A percentile compares a stretch with the other conserved stretches of the same genome.
phyloP scores from a whole-genome alignment of 148 eudicot species.

The Beta vulgaris region DNA sequence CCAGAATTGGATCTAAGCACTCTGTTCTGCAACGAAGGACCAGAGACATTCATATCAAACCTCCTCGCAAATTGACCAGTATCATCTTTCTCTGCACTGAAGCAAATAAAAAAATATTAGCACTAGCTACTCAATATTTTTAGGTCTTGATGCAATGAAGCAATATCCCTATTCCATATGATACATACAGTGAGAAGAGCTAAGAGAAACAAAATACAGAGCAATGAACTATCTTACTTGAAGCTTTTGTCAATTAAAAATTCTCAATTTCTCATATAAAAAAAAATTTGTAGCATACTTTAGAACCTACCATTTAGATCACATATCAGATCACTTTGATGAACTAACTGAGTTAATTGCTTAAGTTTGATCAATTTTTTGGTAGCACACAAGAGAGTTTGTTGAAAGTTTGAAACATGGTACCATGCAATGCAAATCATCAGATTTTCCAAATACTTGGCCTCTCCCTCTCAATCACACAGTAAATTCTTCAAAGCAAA shows the following conservation, averaged over 20 bases:
- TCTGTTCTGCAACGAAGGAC: slow-evolving; percentile 69
- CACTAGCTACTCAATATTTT: background rate
- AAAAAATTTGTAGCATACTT: background rate
- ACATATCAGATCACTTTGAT: background rate
- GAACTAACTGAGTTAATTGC: background rate
- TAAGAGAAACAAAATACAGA: slow-evolving; percentile 6
- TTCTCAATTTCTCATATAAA: background rate
- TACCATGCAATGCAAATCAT: background rate
- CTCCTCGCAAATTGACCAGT: slow-evolving; percentile 47
- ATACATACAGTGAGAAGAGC: background rate
- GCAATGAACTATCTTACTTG: background rate
- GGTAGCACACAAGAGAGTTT: background rate
- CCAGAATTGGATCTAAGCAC: slow-evolving; percentile 63
- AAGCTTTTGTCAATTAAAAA: background rate
- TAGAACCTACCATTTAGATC: background rate
- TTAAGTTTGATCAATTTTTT: background rate
- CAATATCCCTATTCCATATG: background rate
- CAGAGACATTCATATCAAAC: slow-evolving; percentile 56
- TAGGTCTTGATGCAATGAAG: background rate
- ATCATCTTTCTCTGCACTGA: slow-evolving; percentile 85
- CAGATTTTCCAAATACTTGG: background rate
- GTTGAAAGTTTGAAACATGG: too few relatives aligned
- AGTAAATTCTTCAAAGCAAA: background rate
- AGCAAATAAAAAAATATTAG: slow-evolving; percentile 21
- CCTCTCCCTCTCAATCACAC: background rate